Conservation (phyloP, 2,329 filamentous ascomycete genomes). For the Aureobasidium zeae region DNA sequence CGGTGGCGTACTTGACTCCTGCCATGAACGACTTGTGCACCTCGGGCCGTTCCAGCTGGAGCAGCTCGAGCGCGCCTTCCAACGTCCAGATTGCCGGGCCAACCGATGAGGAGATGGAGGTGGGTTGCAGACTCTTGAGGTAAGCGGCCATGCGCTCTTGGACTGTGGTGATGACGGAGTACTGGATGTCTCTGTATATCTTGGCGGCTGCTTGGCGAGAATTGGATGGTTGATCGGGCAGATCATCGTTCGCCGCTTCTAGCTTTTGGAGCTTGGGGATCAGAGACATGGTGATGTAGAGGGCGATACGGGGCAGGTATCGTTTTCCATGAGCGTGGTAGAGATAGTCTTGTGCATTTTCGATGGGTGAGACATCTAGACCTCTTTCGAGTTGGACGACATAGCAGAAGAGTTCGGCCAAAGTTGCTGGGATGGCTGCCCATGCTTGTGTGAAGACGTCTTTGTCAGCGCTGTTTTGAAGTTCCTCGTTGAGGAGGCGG, state of each 20-base stretch:
- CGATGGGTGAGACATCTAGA: conserved; percentile 24
- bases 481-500: conserved; percentile 24
- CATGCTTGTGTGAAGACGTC: conserved; percentile 8
- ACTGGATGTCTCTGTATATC: conserved; percentile 37
- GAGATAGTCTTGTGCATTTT: conserved; percentile 23
- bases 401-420: conserved; percentile 30
- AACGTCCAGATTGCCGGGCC: conserved; percentile 22
- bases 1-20: conserved; percentile 26
- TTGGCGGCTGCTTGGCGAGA: conserved; percentile 33
- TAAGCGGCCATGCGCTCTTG: conserved; percentile 24
- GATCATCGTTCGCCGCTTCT: conserved; percentile 19
- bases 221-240: conserved; percentile 27
- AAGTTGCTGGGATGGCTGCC: conserved; percentile 23
- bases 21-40: conserved; percentile 23
- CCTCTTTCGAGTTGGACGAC: conserved; percentile 28
- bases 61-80: conserved; percentile 23
- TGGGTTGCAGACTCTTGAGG: conserved; percentile 12
- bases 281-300: conserved; percentile 28
- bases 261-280: conserved; percentile 28
- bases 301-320: conserved; percentile 27
- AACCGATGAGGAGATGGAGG: neutral
- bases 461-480: conserved; percentile 2
- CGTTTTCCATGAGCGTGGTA: conserved; percentile 22
- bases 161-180: conserved; percentile 24
- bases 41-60: conserved; percentile 43